phyloP scores from a whole-genome alignment of 2,329 filamentous ascomycete species.

The Orbilia javanica region DNA sequence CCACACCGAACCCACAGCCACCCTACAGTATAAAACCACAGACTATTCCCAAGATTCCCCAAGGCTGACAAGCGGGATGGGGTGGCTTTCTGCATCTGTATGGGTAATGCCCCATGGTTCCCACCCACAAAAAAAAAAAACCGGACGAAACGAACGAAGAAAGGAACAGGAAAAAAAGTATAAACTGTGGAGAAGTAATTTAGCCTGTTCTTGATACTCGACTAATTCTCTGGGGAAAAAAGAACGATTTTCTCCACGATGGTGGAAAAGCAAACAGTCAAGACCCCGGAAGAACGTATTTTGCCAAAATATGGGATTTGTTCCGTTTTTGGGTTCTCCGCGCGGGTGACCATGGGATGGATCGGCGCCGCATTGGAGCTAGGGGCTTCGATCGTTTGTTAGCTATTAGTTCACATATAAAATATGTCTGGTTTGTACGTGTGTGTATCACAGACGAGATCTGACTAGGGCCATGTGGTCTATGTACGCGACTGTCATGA shows the following conservation, averaged over 20 bases:
- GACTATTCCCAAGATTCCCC: background rate
- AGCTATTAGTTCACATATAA: no score
- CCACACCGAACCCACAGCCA: background rate
- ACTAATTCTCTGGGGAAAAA: background rate
- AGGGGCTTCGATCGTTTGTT: conserved; percentile 1
- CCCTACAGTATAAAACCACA: no score
- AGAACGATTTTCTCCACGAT: background rate
- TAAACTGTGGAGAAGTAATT: conserved; percentile 17
- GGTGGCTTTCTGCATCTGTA: conserved; percentile 6
- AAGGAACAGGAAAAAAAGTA: no score
- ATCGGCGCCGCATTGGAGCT: background rate
- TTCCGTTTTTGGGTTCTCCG: conserved; percentile 1
- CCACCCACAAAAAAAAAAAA: background rate
- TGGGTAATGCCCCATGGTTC: conserved; percentile 6
- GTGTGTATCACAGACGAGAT: background rate
- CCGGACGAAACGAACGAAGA: background rate
- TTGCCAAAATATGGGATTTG: conserved; percentile 6
- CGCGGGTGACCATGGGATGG: conserved; percentile 10
- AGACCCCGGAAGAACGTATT: conserved; percentile 7
- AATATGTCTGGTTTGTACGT: background rate
- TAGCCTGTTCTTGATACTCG: background rate
- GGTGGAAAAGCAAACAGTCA: background rate
- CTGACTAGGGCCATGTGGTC: no score
- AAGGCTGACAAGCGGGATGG: conserved; percentile 17
- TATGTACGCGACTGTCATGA: background rate